Evolutionary conservation across 2,329 filamentous ascomycete species (phyloP), one percentile per base, ranked within the genome.

Genomic region (Zarea fungicola): DNA sequence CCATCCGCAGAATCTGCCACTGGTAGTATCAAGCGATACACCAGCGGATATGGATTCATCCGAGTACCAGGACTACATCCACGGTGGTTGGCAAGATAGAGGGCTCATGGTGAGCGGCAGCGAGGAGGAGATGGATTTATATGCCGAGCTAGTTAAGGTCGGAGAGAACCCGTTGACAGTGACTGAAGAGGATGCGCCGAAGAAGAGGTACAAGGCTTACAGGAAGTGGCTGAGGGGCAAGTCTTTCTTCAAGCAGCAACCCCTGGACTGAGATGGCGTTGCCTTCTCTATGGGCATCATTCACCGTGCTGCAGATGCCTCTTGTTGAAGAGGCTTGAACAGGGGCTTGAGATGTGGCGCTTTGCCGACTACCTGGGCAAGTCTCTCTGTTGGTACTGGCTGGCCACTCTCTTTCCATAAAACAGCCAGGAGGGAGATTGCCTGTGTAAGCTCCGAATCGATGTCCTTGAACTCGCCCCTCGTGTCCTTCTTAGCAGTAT

Each of bases 141-240:
- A 95, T 65, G 74, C 74, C 25, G 87, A 93, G 53, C 85, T 93
- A 60, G 65, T 96, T 49, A 80, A 77, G 36, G 80, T 93, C 11
- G 81, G 80, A 5, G 87, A 93, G 52, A 89, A 96, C 59, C 89
- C 89, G 16, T 70, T 99, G 45, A 95, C 89, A 3, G 92, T 97
- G 13, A 84, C 83, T 1, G 85, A 91, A 37, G 91, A 95, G 60
- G 93, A 97, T 65, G 77, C 83, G 39, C 77, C 79, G 34, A 97
- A 95, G 78, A 96, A 97, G 76, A 77, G 93, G 58, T 99, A 99
- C 67, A 97, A 96, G 70, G 88, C 91, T 9, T 99, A 99, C 68
- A 75, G 85, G 60, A 95, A 96, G 69, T 99, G 93, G 92, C 74
- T 99, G 62, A 80, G 84, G 54, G 92, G 92, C 16, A 97, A 96